Evolutionary conservation across 257 asterid genomes (phyloP), one percentile per base, ranked within the genome.

Genomic region (Ilex aquifolium): DNA sequence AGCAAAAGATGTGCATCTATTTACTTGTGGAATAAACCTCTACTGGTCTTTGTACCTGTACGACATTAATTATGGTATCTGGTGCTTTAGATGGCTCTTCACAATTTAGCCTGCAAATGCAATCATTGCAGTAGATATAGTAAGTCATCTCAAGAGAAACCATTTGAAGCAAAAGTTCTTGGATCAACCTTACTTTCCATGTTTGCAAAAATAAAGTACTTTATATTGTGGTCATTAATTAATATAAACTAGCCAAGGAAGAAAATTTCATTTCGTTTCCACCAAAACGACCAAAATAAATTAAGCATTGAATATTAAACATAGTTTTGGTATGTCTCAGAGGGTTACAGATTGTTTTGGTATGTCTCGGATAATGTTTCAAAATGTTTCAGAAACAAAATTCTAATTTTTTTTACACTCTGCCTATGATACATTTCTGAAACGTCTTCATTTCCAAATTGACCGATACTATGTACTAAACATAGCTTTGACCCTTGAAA

Each of bases 91-190:
- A 64, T 44, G 65, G 74, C 21, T 85, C 90, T 59, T 79, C 77
- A 15, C 81, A 65, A 75, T 71, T 82, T 72, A 89, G 65, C 72
- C 97, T 80, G 95, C 68, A 69, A 76, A 69, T 44, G 27, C 36
- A 57, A 67, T 64, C 67, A 67, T 30, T 10, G 54, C 17, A 39
- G 29, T 40, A 57, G 44, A 30, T 56, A 60, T 60, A 60, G 9
- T 8, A 51, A 6, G 17, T 8, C 44, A 4, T 29, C 32, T 60
- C 13, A 49, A 56, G 16, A 10, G 62, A n/a, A 13, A 57, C 30
- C 55, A 30, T 42, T 42, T 42, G 13, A 31, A 44, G 5, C 56
- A 30, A 32, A 63, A 63, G 27, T 31, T 15, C 13, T n/a, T 58
- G 31, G 62, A 61, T 65, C 29, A 48, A 3, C 44, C 15, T 29